Base-by-base conservation (phyloP, 306 rosid species). In the Heteromeles arbutifolia region DNA sequence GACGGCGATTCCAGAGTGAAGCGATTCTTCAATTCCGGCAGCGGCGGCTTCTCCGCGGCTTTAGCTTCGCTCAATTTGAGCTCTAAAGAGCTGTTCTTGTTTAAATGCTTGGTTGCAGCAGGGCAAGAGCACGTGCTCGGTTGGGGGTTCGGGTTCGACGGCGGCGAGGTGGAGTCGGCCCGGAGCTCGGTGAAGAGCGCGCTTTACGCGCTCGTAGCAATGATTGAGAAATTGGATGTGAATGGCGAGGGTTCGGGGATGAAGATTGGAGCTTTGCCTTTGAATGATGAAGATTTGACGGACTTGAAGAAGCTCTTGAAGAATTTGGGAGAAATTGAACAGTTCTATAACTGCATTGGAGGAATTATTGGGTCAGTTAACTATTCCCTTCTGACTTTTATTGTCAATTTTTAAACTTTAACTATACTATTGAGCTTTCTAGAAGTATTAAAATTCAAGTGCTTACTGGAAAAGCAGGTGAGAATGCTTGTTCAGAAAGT, bases 291-390 rank as follows among this genome's bases (percentile, higher is more conserved):
- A 67, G 96, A 85, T 80, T 73, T 85, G 62, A 19, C 77, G 12
- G 92, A 85, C 25, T 81, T 96, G 96, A 87, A 87, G 63, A 83
- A 82, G 79, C 88, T 95, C 22, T 73, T 95, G 66, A 82, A 74
- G 77, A 81, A 76, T 77, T 81, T 96, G 78, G 89, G 82, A 26
- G 91, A 89, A 73, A 78, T 92, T 72, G 99, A 96, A 65, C 70
- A 78, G 26, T 96, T 92, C 82, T 96, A 96, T 82, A 90, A 92
- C 67, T 90, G 99, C 85, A 87, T 96, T 85, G 99, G 99, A 34
- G 99, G 99, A 73, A 85, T 96, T 64, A 89, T 96, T 66, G 98
- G 98, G 99, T 96, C 43, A 86, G 87, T 85, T 74, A 65, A 73
- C 45, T 73, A 4, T 59, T 62, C 65, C 44, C 63, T 32, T 69